phyloP scores from a whole-genome alignment of 2,329 filamentous ascomycete species.

The Stylonectria norvegica region DNA sequence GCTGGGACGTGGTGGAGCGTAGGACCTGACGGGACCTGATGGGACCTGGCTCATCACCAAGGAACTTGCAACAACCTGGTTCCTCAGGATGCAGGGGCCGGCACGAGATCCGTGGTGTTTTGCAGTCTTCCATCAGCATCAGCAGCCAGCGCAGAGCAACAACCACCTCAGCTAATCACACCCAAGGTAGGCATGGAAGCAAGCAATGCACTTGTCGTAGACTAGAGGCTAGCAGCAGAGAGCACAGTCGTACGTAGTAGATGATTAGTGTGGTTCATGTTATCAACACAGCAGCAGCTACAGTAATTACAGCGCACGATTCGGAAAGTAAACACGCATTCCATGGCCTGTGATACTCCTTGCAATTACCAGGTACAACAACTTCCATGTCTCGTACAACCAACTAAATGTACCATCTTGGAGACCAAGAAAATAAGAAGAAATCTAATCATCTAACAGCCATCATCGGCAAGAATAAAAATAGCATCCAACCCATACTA shows the following conservation, averaged over 20 bases:
- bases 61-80: background rate
- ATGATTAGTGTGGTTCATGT: background rate
- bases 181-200: too few relatives aligned
- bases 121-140: background rate
- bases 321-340: background rate
- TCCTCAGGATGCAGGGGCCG: background rate
- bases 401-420: background rate
- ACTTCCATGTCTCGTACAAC: background rate
- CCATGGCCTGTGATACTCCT: background rate
- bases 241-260: too few relatives aligned
- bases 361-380: background rate
- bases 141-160: background rate
- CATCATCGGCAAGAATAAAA: background rate
- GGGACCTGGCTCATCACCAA: background rate
- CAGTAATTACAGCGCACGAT: background rate
- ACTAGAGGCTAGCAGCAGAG: too few relatives aligned
- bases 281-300: background rate
- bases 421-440: background rate
- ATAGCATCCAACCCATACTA: background rate
- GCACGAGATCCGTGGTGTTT: background rate
- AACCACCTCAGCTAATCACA: background rate
- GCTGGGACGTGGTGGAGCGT: background rate
- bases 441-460: background rate
- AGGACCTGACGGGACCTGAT: background rate
- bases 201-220: too few relatives aligned